A percentile compares a stretch with the other conserved stretches of the same genome.
Conservation (phyloP, 352 stramenopile species). For the Phytophthora pluvialis region DNA sequence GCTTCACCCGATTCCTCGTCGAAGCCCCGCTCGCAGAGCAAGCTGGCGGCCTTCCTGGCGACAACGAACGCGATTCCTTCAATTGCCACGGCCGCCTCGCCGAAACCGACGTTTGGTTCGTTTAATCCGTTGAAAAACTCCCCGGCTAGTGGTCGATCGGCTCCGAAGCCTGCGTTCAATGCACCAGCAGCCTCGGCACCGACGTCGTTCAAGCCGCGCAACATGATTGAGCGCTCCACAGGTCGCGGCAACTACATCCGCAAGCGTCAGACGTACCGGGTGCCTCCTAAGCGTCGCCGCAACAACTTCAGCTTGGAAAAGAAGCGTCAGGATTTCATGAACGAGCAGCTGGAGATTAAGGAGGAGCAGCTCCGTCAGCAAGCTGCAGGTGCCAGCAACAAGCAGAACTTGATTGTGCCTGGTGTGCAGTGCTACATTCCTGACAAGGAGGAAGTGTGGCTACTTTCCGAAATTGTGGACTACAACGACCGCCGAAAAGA, state of each 20-base stretch:
- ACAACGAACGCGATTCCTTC: constrained; percentile 48
- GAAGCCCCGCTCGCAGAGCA: constrained; percentile 74
- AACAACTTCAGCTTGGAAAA: constrained; percentile 83
- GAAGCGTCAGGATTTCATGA: constrained; percentile 85
- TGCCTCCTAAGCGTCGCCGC: constrained; percentile 43
- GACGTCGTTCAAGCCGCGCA: constrained; percentile 48
- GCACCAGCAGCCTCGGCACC: constrained; percentile 5
- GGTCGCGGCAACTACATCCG: constrained; percentile 73
- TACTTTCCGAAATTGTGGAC: constrained; percentile 82
- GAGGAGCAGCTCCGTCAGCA: constrained; percentile 77
- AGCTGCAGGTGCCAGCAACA: constrained; percentile 63
- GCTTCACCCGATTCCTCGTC: constrained; percentile 26
- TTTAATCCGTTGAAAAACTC: constrained; percentile 42
- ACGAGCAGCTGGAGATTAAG: constrained; percentile 82
- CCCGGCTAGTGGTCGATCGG: constrained; percentile 5
- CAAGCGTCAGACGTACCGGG: constrained; percentile 80
- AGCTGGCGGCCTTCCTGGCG: constrained; percentile 81
- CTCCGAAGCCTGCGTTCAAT: constrained; percentile 25
- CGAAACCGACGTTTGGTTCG: constrained; percentile 38
- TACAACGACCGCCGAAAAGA: constrained; percentile 86
- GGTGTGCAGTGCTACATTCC: constrained; percentile 91
- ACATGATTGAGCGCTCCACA: constrained; percentile 66
- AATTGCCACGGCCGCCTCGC: constrained; percentile 17
- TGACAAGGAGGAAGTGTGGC: constrained; percentile 88
- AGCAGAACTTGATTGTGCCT: constrained; percentile 87